A percentile compares a stretch with the other conserved stretches of the same genome.
Conservation (phyloP, 75 land plant species). For the Isoetes taiwanensis region DNA sequence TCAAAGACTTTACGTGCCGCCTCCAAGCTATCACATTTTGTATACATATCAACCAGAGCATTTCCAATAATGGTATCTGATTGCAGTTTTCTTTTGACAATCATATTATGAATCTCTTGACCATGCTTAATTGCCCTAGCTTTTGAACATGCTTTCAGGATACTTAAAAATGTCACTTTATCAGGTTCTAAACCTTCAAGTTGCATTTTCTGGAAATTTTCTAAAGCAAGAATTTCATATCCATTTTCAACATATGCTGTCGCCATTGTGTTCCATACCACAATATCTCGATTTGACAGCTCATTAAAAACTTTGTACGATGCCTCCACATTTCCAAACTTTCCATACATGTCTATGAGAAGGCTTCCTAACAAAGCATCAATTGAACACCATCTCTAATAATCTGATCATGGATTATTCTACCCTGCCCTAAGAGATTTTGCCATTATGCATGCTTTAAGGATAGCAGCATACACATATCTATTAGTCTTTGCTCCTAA, state of each 20-base stretch:
- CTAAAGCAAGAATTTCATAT: neutral
- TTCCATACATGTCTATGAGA: neutral
- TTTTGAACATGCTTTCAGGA: slow-evolving; percentile 11
- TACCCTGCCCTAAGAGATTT: neutral
- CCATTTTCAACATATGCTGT: slow-evolving; percentile 6
- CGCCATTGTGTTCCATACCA: neutral
- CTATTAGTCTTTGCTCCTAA: no score
- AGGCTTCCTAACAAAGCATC: neutral
- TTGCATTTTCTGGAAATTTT: neutral
- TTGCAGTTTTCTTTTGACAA: no score
- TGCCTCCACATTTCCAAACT: neutral
- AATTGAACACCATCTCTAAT: neutral
- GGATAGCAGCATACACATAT: no score
- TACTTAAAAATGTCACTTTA: slow-evolving; percentile 8
- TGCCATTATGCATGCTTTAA: no score
- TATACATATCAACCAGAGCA: slow-evolving; percentile 16
- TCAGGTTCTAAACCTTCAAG: slow-evolving; percentile 7
- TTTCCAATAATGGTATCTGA: no score
- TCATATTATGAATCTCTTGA: slow-evolving; percentile 1
- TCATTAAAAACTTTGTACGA: neutral
- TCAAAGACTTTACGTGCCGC: slow-evolving; percentile 8
- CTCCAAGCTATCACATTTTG: slow-evolving; percentile 11
- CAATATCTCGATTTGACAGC: neutral
- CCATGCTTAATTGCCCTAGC: slow-evolving; percentile 1
- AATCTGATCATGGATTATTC: neutral